Evolutionary conservation across 2,329 filamentous ascomycete species (phyloP), one percentile per base, ranked within the genome.

Genomic region (Aspergillus tanneri): DNA sequence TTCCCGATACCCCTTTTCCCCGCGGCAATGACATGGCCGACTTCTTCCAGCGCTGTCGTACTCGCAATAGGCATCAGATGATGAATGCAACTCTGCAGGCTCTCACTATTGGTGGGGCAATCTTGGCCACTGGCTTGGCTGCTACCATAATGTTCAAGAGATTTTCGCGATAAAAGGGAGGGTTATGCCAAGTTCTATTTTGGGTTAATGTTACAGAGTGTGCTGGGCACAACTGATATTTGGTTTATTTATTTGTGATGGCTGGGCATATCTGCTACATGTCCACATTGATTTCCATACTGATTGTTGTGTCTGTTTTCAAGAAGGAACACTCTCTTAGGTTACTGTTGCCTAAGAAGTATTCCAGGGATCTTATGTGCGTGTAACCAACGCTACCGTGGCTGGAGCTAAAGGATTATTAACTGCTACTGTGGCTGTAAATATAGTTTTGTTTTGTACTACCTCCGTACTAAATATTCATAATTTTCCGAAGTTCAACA

Each of bases 51-150:
- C 73, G 77, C 56, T 80, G 77, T 67, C 72, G 72, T 48, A 72
- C 67, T 39, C 70, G 78, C 37, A 81, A 81, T 66, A 70, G 75
- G 53, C 75, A 74, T 59, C 78, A 81, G 62, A 79, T 80, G 76
- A 71, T 77, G 67, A 80, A 80, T 57, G 74, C 75, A 28, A 68
- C 76, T 41, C 69, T 80, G 60, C 73, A 78, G 52, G 75, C 73
- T 14, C 63, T 77, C 39, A 75, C 77, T 10, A 71, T 78, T 45
- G 75, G 76, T 18, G 72, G 76, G 23, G 69, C 73, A 14, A 53
- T 79, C 10, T 61, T 78, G 50, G 77, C 77, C 3, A 68, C 69
- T 23, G 71, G 70, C n/a, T 57, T 72, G 18, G 69, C 65, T 22
- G 70, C 68, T 5, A 67, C 65, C 21, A 65, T 72, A 54, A 64